Conservation (phyloP, 2,329 filamentous ascomycete species). For the Sphaerulina musiva region DNA sequence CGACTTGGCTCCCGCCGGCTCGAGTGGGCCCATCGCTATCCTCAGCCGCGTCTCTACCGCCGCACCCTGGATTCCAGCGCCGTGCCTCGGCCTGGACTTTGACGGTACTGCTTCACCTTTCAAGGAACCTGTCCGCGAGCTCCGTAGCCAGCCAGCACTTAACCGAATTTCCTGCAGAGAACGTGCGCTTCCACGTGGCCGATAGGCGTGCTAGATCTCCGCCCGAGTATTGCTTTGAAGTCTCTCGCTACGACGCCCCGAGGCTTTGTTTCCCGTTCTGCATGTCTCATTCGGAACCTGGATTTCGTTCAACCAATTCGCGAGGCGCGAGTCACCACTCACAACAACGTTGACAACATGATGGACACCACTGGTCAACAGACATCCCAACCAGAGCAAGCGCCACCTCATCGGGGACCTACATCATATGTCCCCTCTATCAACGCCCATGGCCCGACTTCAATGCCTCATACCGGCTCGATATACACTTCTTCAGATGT, state of each 20-base stretch:
- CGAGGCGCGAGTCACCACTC: neutral
- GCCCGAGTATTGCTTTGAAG: neutral
- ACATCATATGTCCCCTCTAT: slow-evolving; percentile 10
- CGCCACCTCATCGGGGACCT: neutral
- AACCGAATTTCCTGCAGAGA: neutral
- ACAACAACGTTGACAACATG: neutral
- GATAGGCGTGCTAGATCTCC: neutral
- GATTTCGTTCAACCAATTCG: neutral
- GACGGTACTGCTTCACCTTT: neutral
- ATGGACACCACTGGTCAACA: slow-evolving; percentile 9
- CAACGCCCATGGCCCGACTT: slow-evolving; percentile 3
- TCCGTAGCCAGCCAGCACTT: neutral
- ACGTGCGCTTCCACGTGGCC: slow-evolving; percentile 2
- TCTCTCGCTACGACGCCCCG: neutral
- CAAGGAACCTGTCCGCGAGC: neutral
- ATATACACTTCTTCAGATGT: slow-evolving; percentile 3
- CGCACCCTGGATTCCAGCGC: neutral
- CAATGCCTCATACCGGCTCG: slow-evolving; percentile 2
- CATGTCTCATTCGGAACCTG: slow-evolving; percentile 9
- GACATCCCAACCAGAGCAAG: slow-evolving; percentile 1
- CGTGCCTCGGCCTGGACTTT: neutral
- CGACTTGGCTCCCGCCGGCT: too few species aligned
- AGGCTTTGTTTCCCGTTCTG: slow-evolving; percentile 3
- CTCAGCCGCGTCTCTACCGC: neutral
- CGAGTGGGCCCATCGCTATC: too few species aligned